phyloP scores from a whole-genome alignment of 1,139 yeast species.

The Cylindricascospora bacillispora region DNA sequence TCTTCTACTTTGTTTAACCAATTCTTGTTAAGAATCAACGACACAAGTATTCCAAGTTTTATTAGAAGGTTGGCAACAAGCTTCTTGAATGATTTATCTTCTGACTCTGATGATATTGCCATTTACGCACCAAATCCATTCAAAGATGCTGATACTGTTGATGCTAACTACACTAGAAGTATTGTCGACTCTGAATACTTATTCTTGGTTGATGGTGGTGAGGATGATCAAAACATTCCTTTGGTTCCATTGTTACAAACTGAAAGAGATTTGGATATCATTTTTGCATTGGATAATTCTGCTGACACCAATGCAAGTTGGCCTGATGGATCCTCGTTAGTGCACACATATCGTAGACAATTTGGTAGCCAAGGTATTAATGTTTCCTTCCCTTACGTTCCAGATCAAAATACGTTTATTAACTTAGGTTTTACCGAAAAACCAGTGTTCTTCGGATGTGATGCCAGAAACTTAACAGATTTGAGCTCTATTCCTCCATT shows the following conservation, averaged over 20 bases:
- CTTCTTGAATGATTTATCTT: slow-evolving; percentile 35
- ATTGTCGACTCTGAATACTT: slow-evolving; percentile 36
- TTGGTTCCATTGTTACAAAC: slow-evolving; percentile 62
- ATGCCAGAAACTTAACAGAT: slow-evolving; percentile 49
- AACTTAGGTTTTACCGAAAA: slow-evolving; percentile 41
- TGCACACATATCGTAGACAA: slow-evolving; percentile 56
- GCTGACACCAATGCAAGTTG: slow-evolving; percentile 57
- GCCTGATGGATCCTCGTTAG: slow-evolving; percentile 71
- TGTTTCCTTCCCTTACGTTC: slow-evolving; percentile 73
- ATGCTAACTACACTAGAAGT: slow-evolving; percentile 18
- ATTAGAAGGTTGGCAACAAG: slow-evolving; percentile 34
- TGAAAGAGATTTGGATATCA: slow-evolving; percentile 59
- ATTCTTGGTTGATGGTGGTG: slow-evolving; percentile 81
- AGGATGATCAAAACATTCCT: slow-evolving; percentile 71
- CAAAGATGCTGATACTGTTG: slow-evolving; percentile 33
- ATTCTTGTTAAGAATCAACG: slow-evolving; percentile 46
- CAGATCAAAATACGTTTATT: slow-evolving; percentile 55
- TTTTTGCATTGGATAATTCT: slow-evolving; percentile 78
- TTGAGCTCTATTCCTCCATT: slow-evolving; percentile 52
- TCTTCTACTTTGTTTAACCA: slow-evolving; percentile 70
- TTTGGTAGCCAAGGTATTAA: slow-evolving; percentile 41
- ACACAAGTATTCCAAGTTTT: slow-evolving; percentile 38
- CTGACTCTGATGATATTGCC: slow-evolving; percentile 53
- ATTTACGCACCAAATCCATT: slow-evolving; percentile 62
- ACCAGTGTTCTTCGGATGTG: slow-evolving; percentile 84